Evolutionary conservation across 257 asterid species (phyloP), one percentile per base, ranked within the genome.

Genomic region (Paulownia fortunei): DNA sequence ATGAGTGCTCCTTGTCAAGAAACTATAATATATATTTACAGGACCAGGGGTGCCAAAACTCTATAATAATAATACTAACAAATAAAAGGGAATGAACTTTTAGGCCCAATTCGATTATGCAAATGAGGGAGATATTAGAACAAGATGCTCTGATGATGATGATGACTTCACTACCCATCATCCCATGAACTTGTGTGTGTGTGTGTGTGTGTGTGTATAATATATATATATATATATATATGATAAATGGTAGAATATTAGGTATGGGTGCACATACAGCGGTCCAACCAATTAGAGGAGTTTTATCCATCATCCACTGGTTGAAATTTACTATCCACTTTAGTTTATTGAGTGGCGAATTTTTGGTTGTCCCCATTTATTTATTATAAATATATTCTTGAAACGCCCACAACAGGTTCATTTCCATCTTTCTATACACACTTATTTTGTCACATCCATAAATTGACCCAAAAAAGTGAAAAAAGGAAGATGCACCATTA

Each of bases 211-310:
- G n/a, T n/a, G n/a, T n/a, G n/a, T n/a, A n/a, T n/a, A n/a, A n/a
- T n/a, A n/a, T n/a, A n/a, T n/a, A n/a, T n/a, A n/a, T n/a, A n/a
- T n/a, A n/a, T 37, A 47, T 67, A 21, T 13, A 76, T 39, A 32
- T n/a, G 2, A 37, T 21, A 26, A 41, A 18, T 77, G 52, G 24
- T 16, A 6, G 60, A 42, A 59, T 9, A 51, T 69, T 77, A 68
- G 76, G 81, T 67, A 24, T 6, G 32, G 32, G 9, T 56, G 74
- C 76, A 55, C 61, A 60, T 77, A 56, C 44, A 69, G 42, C 76
- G 58, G 64, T 11, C 61, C 69, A 69, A n/a, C 82, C 82, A 78
- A 60, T 69, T 72, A 59, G 4, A 32, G n/a, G 16, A n/a, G 11
- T 37, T 21, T 15, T 58, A 16, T 69, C 42, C 82, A 59, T 46